phyloP scores from a whole-genome alignment of 345 rosid species.

The Eucalyptus shirleyi region DNA sequence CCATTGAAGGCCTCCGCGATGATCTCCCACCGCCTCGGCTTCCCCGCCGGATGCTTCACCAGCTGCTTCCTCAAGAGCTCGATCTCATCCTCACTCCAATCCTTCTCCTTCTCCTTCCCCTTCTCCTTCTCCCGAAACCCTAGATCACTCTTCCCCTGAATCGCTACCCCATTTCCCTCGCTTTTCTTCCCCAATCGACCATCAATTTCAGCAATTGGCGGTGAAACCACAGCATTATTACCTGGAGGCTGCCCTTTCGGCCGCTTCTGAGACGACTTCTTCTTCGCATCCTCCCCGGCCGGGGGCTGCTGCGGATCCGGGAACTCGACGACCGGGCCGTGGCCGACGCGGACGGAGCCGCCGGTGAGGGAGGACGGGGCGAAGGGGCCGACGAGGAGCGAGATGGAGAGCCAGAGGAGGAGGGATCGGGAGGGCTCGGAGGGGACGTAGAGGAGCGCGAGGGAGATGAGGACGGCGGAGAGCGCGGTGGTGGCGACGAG shows the following conservation, averaged over 20 bases:
- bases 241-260: constrained; percentile 28
- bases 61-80: constrained; percentile 72
- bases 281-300: constrained; percentile 27
- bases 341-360: constrained; percentile 70
- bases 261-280: constrained; percentile 29
- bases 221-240: neutral
- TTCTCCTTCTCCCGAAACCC: constrained; percentile 6
- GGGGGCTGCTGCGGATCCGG: constrained; percentile 28
- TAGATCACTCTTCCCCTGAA: neutral
- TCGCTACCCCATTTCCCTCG: neutral
- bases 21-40: constrained; percentile 77
- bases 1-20: constrained; percentile 66
- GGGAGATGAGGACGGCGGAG: constrained; percentile 26
- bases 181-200: constrained; percentile 2
- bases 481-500: constrained; percentile 27
- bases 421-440: constrained; percentile 57
- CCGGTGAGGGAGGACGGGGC: constrained; percentile 68
- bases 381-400: constrained; percentile 60
- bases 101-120: constrained; percentile 4
- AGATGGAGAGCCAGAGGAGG: constrained; percentile 58
- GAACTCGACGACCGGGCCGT: constrained; percentile 47
- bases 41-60: constrained; percentile 75
- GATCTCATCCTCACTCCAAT: constrained; percentile 70
- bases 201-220: neutral
- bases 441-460: constrained; percentile 51